phyloP scores from a whole-genome alignment of 208 protist genomes.

The Crithidia sp. region DNA sequence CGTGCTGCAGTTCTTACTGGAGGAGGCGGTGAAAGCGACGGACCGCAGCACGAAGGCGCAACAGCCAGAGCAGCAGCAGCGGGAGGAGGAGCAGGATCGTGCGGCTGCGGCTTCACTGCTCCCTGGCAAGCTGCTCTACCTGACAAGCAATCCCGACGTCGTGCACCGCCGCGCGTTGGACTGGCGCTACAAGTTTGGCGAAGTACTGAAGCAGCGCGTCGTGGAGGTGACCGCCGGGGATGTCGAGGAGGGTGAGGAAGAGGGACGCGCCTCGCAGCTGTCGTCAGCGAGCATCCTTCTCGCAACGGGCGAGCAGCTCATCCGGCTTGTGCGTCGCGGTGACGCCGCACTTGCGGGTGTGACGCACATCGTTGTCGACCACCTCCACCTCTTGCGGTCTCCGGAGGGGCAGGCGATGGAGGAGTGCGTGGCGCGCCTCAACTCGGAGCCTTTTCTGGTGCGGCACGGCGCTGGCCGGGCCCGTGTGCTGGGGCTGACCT shows the following conservation, averaged over 20 bases:
- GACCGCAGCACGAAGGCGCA: slow-evolving; percentile 12
- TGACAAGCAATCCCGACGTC: slow-evolving; percentile 72
- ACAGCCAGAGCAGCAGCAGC: neutral
- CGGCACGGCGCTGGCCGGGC: slow-evolving; percentile 50
- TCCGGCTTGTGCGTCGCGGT: slow-evolving; percentile 55
- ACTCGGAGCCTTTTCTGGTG: slow-evolving; percentile 66
- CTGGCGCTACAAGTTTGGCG: slow-evolving; percentile 85
- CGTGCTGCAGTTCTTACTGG: slow-evolving; percentile 77
- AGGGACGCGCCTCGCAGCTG: slow-evolving; percentile 17
- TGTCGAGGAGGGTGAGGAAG: neutral
- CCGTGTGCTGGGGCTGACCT: slow-evolving; percentile 84
- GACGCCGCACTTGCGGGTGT: slow-evolving; percentile 51
- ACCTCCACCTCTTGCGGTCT: slow-evolving; percentile 80
- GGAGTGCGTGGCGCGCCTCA: slow-evolving; percentile 84
- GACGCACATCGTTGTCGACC: slow-evolving; percentile 84
- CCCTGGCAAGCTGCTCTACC: slow-evolving; percentile 76
- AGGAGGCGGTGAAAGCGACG: slow-evolving; percentile 46
- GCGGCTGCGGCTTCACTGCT: slow-evolving; percentile 2
- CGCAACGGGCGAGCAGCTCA: slow-evolving; percentile 51
- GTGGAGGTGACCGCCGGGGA: slow-evolving; percentile 37
- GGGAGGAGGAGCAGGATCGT: neutral
- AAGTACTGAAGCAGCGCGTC: slow-evolving; percentile 67
- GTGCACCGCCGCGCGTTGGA: slow-evolving; percentile 77
- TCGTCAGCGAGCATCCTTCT: slow-evolving; percentile 63
- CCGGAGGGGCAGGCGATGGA: slow-evolving; percentile 80